These are phyloP conservation scores for Massariosphaeria phaeospora DNA, from an alignment of 495 filamentous ascomycete genomes.

Conservation along the genomic window DNA sequence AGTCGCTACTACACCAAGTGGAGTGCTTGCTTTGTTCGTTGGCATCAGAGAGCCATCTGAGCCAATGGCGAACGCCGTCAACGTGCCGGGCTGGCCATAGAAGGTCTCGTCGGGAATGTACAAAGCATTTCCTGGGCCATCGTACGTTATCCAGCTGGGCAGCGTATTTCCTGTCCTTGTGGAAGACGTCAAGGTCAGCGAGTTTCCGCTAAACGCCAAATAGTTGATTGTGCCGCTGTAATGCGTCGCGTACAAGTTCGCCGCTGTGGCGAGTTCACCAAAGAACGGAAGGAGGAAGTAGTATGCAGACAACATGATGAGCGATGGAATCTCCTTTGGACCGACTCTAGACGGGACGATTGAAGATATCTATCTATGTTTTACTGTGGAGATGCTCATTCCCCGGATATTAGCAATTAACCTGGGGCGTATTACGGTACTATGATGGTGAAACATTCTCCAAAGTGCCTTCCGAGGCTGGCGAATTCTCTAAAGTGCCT, in stretches of 20 bases:
- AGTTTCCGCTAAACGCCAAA: constrained; percentile 7
- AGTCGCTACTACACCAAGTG: not conserved
- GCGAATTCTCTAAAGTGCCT: no score
- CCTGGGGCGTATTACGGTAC: no score
- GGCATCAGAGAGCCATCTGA: constrained; percentile 10
- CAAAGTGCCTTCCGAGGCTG: no score
- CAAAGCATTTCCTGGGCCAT: constrained; percentile 5
- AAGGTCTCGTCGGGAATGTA: constrained; percentile 12
- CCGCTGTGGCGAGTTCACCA: constrained; percentile 10
- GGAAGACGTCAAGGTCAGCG: constrained; percentile 11
- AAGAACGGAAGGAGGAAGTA: constrained; percentile 12
- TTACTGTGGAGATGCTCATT: no score
- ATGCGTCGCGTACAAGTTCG: constrained; percentile 18
- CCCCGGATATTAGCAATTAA: no score
- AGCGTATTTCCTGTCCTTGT: constrained; percentile 3
- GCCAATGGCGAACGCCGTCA: constrained; percentile 5
- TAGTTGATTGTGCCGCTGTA: constrained; percentile 19
- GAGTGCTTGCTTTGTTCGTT: not conserved
- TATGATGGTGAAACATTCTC: no score
- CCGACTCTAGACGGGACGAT: no score
- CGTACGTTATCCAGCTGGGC: constrained; percentile 8
- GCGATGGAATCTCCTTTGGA: no score
- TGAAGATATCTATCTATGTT: no score
- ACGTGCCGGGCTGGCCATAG: not conserved
- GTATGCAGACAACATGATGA: constrained; percentile 8